Evolutionary conservation across 495 filamentous ascomycete species (phyloP).

Genomic region (Neurospora discreta): DNA sequence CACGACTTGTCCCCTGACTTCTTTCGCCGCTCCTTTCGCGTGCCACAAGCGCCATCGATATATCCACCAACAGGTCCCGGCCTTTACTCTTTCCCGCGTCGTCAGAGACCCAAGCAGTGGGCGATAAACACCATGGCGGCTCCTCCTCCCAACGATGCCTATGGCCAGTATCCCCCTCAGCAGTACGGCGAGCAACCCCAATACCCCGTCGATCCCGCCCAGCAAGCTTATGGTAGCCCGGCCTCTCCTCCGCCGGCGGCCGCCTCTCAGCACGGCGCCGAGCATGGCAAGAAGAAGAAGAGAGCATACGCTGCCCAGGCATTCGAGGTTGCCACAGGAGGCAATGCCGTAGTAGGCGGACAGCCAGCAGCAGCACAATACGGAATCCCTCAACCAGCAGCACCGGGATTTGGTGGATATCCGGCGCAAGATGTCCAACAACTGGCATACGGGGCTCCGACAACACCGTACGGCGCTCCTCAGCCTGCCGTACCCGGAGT

Average conservation of each 20-base stretch:
- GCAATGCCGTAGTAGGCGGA: slow-evolving; percentile 59
- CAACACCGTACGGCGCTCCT: slow-evolving; percentile 34
- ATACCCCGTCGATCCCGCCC: slow-evolving; percentile 22
- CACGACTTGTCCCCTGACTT: background rate
- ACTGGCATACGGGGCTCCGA: slow-evolving; percentile 35
- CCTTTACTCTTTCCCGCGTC: background rate
- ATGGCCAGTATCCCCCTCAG: slow-evolving; percentile 53
- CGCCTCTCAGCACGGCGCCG: slow-evolving; percentile 31
- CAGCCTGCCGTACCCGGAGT: slow-evolving; percentile 29
- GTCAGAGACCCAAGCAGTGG: background rate
- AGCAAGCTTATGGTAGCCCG: slow-evolving; percentile 25
- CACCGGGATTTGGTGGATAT: slow-evolving; percentile 46
- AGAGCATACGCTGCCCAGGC: slow-evolving; percentile 86
- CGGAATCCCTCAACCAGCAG: slow-evolving; percentile 23
- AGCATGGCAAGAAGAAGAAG: slow-evolving; percentile 65
- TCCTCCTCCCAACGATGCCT: slow-evolving; percentile 37
- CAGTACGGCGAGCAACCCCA: slow-evolving; percentile 41
- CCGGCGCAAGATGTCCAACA: slow-evolving; percentile 49
- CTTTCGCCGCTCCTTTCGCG: background rate
- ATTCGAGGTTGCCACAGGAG: slow-evolving; percentile 84
- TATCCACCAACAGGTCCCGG: background rate
- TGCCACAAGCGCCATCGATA: background rate
- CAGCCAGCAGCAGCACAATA: slow-evolving; percentile 28
- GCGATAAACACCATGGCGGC: slow-evolving; percentile 38
- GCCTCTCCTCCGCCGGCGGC: slow-evolving; percentile 26